Base-by-base conservation (phyloP, 495 filamentous ascomycete genomes). In the Xylona heveae region DNA sequence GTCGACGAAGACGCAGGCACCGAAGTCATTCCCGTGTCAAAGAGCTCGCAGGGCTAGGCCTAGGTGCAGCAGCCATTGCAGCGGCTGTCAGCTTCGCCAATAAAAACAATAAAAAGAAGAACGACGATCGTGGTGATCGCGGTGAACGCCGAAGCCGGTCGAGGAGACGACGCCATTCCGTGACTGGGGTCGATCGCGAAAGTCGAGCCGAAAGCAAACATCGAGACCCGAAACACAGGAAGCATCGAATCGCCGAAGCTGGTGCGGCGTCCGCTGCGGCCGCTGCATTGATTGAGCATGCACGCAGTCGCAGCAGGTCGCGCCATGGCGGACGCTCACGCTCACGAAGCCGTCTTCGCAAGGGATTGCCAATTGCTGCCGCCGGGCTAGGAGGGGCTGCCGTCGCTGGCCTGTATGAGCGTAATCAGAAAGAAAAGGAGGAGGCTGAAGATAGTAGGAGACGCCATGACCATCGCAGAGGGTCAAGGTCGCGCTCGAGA, bases 11-110 rank as follows among this genome's bases (percentile, higher is more conserved):
- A 45, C 45, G 24, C 27, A 14, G 31, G 1, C 13, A 27, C 1
- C 31, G 31, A 19, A 24, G 15, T 4, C 61, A 57, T 28, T 66
- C 62, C 2, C 58, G 62, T 12, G 55, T 50, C 0, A 62, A 61
- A 43, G 61, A 76, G 30, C 61, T 81, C 20, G 68, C 74, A 24
- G 76, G 71, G 24, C 53, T 84, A 13, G 80, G 76, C 14, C 65
- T 83, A 29, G 80, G 81, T 30, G 80, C 79, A 17, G 80, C 78
- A 12, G 74, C 82, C 24, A 64, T 84, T 22, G 83, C 78, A 29
- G 72, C 80, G 18, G 82, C 77, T 17, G 71, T 76, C 17, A 83
- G 82, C 38, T 71, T 79, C 33, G 71, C 72, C 38, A 62, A 70
- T 24, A 68, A 68, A 44, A 73, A 72, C 34, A 69, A 70, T 42